Conservation (phyloP, 805 yeast species). For the Groenewaldozyma salmanticensis region DNA sequence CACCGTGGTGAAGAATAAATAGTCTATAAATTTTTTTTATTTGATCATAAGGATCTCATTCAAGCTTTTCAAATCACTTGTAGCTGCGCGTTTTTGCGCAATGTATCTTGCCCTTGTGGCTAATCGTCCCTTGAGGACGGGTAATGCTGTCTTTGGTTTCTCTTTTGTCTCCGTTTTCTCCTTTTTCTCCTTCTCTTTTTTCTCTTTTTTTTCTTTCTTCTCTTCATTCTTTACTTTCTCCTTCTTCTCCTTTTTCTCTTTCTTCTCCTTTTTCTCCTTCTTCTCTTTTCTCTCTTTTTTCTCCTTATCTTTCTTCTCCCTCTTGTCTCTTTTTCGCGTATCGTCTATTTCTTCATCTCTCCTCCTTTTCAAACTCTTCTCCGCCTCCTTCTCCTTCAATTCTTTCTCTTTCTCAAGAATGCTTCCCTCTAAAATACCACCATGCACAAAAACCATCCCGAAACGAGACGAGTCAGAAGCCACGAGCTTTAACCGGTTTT, state of each 20-base stretch:
- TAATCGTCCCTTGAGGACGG: conserved; percentile 1
- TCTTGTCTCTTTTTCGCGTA: conserved; percentile 23
- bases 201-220: conserved; percentile 18
- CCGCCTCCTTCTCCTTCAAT: conserved; percentile 21
- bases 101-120: conserved; percentile 75
- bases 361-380: conserved; percentile 23
- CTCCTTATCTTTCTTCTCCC: conserved; percentile 22
- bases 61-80: conserved; percentile 77
- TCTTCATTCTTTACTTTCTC: conserved; percentile 24
- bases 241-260: conserved; percentile 25
- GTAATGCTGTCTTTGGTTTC: conserved; percentile 13
- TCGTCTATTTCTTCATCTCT: conserved; percentile 21
- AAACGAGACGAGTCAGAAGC: conserved; percentile 72
- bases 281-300: conserved; percentile 23
- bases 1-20: no score
- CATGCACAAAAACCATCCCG: conserved; percentile 82
- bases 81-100: conserved; percentile 83
- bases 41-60: conserved; percentile 87
- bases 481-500: conserved; percentile 56
- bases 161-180: conserved; percentile 21
- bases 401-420: conserved; percentile 59
- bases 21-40: no score
- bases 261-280: conserved; percentile 23
- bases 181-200: conserved; percentile 21
- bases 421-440: conserved; percentile 80